Conservation (phyloP, 2,329 filamentous ascomycete genomes). For the Ophiostoma fasciatum region DNA sequence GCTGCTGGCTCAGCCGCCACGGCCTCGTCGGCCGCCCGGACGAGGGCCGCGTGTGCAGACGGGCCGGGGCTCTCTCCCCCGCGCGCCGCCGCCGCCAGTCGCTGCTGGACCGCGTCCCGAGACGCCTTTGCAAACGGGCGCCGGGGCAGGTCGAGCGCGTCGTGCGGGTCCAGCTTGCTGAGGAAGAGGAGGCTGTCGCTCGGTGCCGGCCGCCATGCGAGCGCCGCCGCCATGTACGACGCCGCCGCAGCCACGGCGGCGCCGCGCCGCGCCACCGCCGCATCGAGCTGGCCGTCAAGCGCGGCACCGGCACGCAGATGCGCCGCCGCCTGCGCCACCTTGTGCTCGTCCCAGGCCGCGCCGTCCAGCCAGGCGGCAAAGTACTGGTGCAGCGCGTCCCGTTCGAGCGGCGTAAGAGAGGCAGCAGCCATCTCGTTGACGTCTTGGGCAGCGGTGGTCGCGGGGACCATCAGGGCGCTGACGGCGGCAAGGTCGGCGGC, state of each 20-base stretch:
- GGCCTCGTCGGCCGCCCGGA: constrained; percentile 5
- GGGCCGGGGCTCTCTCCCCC: no score
- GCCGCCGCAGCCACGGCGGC: constrained; percentile 6
- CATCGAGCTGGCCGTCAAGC: constrained; percentile 1
- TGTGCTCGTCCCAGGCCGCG: constrained; percentile 7
- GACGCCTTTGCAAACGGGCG: background rate
- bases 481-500: constrained; percentile 11
- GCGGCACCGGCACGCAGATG: background rate
- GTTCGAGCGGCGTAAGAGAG: constrained; percentile 7
- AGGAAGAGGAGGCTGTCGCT: no score
- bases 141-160: constrained; percentile 1
- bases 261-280: constrained; percentile 3
- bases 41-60: no score
- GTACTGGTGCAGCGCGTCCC: constrained; percentile 9
- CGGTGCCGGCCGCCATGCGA: background rate
- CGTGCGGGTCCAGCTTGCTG: constrained; percentile 3
- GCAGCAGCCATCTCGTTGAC: constrained; percentile 4
- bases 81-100: no score
- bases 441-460: background rate
- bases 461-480: constrained; percentile 7
- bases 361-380: constrained; percentile 6
- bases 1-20: background rate
- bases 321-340: constrained; percentile 3
- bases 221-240: constrained; percentile 2
- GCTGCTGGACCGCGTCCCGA: constrained; percentile 1